Evolutionary conservation across 73 alveolate genomes (phyloP).

Genomic region (Paramecium caudatum): DNA sequence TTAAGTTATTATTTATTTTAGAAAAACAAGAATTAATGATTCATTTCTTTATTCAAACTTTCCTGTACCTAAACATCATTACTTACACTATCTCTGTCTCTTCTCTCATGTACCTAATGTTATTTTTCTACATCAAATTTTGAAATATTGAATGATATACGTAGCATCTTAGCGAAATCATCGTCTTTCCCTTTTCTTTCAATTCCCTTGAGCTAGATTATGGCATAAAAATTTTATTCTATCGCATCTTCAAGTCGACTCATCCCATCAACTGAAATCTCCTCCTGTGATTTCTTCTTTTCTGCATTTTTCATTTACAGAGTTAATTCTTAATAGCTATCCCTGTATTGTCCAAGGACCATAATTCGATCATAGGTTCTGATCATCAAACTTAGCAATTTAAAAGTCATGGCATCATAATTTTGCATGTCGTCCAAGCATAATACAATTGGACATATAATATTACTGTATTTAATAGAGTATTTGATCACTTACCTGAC

Average conservation of each 20-base stretch:
- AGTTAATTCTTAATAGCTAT: slow-evolving; percentile 59
- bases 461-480: slow-evolving; percentile 38
- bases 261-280: slow-evolving; percentile 30
- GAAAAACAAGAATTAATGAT: slow-evolving; percentile 62
- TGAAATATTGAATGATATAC: slow-evolving; percentile 38
- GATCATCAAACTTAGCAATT: slow-evolving; percentile 19
- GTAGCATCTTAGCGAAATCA: slow-evolving; percentile 58
- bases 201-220: slow-evolving; percentile 37
- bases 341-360: slow-evolving; percentile 62
- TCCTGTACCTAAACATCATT: slow-evolving; percentile 28
- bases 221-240: neutral
- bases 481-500: neutral
- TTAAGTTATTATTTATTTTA: slow-evolving; percentile 36
- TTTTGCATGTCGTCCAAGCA: slow-evolving; percentile 72
- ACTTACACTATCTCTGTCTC: neutral
- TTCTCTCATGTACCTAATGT: neutral
- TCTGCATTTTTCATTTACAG: slow-evolving; percentile 1
- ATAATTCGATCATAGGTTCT: slow-evolving; percentile 64
- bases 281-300: slow-evolving; percentile 40
- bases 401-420: slow-evolving; percentile 67
- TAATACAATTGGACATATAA: slow-evolving; percentile 49
- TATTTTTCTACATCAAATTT: neutral
- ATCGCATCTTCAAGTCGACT: slow-evolving; percentile 58
- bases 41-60: slow-evolving; percentile 29
- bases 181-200: slow-evolving; percentile 64